Conservation (phyloP, 2,329 filamentous ascomycete species). For the Sporothrix luriei region DNA sequence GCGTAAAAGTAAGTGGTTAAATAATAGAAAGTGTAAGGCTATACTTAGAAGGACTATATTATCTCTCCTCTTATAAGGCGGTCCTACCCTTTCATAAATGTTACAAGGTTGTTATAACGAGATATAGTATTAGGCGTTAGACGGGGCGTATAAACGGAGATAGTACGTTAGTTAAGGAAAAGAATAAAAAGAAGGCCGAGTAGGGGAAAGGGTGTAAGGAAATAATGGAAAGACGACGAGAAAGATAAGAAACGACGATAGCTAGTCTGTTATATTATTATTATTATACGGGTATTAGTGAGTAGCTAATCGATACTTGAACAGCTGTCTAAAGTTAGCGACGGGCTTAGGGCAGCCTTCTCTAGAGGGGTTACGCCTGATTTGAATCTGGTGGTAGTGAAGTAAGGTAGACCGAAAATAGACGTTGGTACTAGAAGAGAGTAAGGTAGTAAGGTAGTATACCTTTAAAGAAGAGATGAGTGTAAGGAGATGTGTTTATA, state of each 20-base stretch:
- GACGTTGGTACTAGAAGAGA: background rate
- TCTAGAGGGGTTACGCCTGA: too few species aligned
- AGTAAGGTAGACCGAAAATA: background rate
- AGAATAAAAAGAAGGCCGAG: background rate
- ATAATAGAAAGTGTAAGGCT: too few species aligned
- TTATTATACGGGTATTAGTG: background rate
- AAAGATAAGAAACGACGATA: background rate
- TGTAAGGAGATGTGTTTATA: background rate
- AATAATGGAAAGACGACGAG: background rate
- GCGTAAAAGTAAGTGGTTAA: too few species aligned
- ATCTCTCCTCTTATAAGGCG: background rate
- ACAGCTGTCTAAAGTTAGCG: background rate
- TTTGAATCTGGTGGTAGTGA: background rate
- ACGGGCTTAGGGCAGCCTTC: slow-evolving; percentile 9
- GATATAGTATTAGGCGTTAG: background rate
- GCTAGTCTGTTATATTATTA: background rate
- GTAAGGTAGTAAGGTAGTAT: background rate
- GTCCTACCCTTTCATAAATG: background rate
- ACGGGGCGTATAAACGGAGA: background rate
- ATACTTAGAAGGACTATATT: background rate
- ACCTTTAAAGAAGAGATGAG: background rate
- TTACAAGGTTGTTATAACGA: slow-evolving; percentile 1
- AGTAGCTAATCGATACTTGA: background rate
- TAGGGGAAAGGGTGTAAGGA: background rate
- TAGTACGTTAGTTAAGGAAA: background rate